Evolutionary conservation across 2,329 filamentous ascomycete genomes (phyloP).

Genomic region (Zasmidium cellare): DNA sequence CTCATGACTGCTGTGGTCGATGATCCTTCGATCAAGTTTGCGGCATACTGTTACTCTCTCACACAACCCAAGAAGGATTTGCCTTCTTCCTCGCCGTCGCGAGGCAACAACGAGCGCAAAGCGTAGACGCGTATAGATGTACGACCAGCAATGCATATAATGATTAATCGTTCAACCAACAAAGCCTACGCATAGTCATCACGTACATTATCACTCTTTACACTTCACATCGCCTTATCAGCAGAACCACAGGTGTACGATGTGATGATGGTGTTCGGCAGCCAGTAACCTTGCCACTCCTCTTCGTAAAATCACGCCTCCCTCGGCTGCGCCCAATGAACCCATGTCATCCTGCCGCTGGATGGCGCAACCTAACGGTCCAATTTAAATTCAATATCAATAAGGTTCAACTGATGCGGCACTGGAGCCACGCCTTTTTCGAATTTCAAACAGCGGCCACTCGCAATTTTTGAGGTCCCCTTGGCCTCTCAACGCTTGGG

Average conservation of each 20-base stretch:
- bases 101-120: constrained; percentile 5
- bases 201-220: neutral
- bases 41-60: constrained; percentile 25
- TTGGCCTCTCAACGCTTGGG: no score
- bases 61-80: constrained; percentile 5
- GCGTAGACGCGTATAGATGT: constrained; percentile 1
- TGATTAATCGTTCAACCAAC: neutral
- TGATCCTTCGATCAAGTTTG: constrained; percentile 60
- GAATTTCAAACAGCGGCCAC: no score
- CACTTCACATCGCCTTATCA: neutral
- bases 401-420: neutral
- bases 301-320: neutral
- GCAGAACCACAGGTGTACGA: neutral
- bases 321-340: neutral
- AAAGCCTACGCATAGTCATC: neutral
- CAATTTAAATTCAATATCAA: neutral
- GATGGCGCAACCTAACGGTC: neutral
- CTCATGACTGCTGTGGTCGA: constrained; percentile 58
- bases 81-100: neutral
- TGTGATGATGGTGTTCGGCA: neutral
- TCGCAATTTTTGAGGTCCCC: no score
- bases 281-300: neutral
- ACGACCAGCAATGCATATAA: neutral
- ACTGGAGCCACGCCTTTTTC: neutral
- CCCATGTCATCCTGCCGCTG: neutral